Evolutionary conservation across 2,329 filamentous ascomycete genomes (phyloP), one percentile per base, ranked within the genome.

Genomic region (Leptographium wingfieldii): DNA sequence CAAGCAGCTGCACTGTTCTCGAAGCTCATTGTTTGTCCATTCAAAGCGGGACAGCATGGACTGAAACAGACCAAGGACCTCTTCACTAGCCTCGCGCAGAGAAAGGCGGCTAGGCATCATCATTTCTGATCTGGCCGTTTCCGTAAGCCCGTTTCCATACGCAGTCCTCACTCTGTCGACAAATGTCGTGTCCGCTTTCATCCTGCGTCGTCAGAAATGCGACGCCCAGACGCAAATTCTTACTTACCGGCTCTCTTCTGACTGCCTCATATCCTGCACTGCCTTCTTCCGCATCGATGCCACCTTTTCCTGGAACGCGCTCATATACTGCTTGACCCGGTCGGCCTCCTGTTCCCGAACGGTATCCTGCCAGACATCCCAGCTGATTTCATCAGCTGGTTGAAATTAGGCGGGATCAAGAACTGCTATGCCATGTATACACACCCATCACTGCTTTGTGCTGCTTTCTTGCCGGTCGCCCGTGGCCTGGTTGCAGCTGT

Each of bases 321-420:
- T 27, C 56, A 59, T 40, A 52, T 63, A 65, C 58, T 65, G 60
- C 55, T 48, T 51, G 43, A 60, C 64, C 4, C 64, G 64, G 22
- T 61, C 61, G 11, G 56, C 59, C 38, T 65, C 63, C 33, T 63
- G 61, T 31, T 49, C 43, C n/a, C 61, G 64, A 9, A 51, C 58
- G 5, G 57, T 40, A 5, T 61, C 58, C 31, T 63, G 61, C 60
- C 57, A 63, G 22, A 48, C 16, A 25, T 59, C 38, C 60, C 63
- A 63, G 22, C 60, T 60, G 12, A 0, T 4, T 31, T 11, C 11
- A 53, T 59, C 43, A 58, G 59, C 25, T 35, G 38, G 59, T 5
- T n/a, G 52, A 16, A 35, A 11, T 14, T 22, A 22, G 22, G 22
- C 22, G 22, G 22, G 22, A 22, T 22, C 22, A 22, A 22, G 22